These are phyloP conservation scores for Trifolium pratense DNA, from an alignment of 306 rosid species.

Conservation along the genomic window DNA sequence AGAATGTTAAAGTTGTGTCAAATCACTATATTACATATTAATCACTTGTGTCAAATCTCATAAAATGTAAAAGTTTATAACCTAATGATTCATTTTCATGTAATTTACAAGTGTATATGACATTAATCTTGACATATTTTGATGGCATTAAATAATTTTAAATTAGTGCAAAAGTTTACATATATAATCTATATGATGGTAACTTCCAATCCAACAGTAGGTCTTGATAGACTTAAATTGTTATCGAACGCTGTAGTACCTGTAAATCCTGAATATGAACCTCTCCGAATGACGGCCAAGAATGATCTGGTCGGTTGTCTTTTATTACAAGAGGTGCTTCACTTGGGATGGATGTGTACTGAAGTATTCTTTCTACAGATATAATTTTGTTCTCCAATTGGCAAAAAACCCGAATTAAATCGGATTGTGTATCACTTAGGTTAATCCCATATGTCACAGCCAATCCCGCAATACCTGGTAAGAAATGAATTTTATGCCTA, in stretches of 20 bases:
- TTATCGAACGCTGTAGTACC: constrained; percentile 45
- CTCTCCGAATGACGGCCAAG: constrained; percentile 81
- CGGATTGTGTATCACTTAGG: constrained; percentile 59
- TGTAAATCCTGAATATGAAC: constrained; percentile 71
- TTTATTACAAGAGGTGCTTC: constrained; percentile 78
- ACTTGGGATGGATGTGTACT: constrained; percentile 67
- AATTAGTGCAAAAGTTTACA: neutral
- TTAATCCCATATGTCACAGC: constrained; percentile 84
- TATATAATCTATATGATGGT: neutral
- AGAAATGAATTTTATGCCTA: neutral
- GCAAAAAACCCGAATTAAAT: constrained; percentile 61
- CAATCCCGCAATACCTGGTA: constrained; percentile 77
- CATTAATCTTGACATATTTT: neutral
- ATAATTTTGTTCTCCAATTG: constrained; percentile 77
- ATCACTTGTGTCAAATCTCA: neutral
- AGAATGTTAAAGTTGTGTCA: neutral
- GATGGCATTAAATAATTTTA: neutral
- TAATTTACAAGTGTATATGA: neutral
- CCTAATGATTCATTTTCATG: neutral
- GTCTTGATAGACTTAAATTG: neutral
- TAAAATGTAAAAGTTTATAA: neutral
- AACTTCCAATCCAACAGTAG: neutral
- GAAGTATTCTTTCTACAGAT: constrained; percentile 87
- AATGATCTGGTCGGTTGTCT: constrained; percentile 59
- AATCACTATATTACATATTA: neutral